These are phyloP conservation scores for Fusarium piperis DNA, from an alignment of 2,329 filamentous ascomycete species.

Conservation along the genomic window DNA sequence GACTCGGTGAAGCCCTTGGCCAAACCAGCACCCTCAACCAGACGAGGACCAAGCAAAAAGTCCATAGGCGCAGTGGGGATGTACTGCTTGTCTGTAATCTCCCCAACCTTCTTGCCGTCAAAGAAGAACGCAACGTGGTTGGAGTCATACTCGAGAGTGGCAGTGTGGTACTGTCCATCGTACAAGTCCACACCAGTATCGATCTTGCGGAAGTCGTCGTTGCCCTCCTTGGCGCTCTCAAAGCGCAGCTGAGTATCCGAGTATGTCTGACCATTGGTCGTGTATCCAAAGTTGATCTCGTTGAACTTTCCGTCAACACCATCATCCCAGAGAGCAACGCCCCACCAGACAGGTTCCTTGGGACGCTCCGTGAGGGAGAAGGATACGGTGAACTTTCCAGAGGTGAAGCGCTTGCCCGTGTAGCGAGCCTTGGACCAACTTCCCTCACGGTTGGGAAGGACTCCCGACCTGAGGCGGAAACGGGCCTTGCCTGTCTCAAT, in stretches of 20 bases:
- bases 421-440: constrained; percentile 30
- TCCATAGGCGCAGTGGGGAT: constrained; percentile 31
- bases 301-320: constrained; percentile 17
- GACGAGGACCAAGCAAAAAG: constrained; percentile 23
- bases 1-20: constrained; percentile 22
- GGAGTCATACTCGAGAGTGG: constrained; percentile 27
- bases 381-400: constrained; percentile 21
- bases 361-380: constrained; percentile 25
- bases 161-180: constrained; percentile 21
- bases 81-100: constrained; percentile 15
- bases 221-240: constrained; percentile 20
- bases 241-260: constrained; percentile 15
- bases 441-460: constrained; percentile 13
- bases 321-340: constrained; percentile 26
- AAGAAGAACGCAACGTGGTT: constrained; percentile 24
- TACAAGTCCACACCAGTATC: constrained; percentile 25
- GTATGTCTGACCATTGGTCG: constrained; percentile 10
- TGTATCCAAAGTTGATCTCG: constrained; percentile 38
- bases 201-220: not conserved
- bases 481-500: constrained; percentile 27
- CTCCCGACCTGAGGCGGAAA: constrained; percentile 11
- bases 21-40: constrained; percentile 4
- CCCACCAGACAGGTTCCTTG: constrained; percentile 28
- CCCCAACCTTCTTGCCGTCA: constrained; percentile 13
- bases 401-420: constrained; percentile 23